Evolutionary conservation across 805 yeast genomes (phyloP).

Genomic region (Spathaspora arborariae): DNA sequence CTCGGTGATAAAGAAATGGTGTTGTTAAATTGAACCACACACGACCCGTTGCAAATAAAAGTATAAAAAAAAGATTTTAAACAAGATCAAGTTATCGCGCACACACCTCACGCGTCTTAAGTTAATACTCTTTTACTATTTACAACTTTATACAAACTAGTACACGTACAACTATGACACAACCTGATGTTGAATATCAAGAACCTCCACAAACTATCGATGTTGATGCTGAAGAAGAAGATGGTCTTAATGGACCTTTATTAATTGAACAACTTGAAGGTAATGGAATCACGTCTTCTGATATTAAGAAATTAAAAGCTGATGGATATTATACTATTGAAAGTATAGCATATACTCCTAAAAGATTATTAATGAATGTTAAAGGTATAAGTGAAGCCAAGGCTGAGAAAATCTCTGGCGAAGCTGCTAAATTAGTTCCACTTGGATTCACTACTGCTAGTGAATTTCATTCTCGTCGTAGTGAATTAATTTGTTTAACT

Average conservation of each 20-base stretch:
- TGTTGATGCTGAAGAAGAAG: constrained; percentile 30
- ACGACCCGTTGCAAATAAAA: no score
- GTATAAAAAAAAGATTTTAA: no score
- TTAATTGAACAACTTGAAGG: constrained; percentile 54
- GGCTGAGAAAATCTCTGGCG: constrained; percentile 78
- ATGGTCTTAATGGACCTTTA: constrained; percentile 36
- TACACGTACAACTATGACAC: constrained; percentile 7
- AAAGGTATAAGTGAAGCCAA: constrained; percentile 95
- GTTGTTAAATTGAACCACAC: no score
- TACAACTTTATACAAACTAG: neutral
- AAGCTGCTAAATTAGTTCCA: constrained; percentile 84
- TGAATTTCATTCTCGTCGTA: constrained; percentile 84
- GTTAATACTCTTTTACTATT: no score
- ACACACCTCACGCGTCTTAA: no score
- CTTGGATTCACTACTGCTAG: constrained; percentile 98
- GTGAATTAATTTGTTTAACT: constrained; percentile 87
- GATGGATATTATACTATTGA: constrained; percentile 89
- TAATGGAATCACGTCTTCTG: constrained; percentile 79
- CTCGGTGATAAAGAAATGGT: no score
- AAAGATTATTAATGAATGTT: constrained; percentile 67
- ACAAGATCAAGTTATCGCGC: no score
- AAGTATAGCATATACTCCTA: constrained; percentile 89
- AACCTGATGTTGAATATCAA: constrained; percentile 4
- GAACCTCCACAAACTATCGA: neutral
- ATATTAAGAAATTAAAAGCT: constrained; percentile 74